Conservation (phyloP, 257 asterid genomes). For the Nyctanthes arbortristis region DNA sequence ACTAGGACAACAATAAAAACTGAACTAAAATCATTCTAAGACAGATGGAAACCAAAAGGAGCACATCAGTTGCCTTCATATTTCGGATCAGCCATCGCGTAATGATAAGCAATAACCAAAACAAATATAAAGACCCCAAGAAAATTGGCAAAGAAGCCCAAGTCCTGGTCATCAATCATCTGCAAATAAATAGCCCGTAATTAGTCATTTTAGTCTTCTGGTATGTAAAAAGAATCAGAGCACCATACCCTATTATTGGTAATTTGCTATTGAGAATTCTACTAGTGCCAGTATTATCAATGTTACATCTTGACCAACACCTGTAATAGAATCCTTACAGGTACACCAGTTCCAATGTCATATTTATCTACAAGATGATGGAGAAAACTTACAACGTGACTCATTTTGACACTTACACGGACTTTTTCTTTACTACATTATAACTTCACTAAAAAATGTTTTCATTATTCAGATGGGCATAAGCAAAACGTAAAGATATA, state of each 20-base stretch:
- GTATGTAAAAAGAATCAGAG: neutral
- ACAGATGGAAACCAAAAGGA: conserved; percentile 20
- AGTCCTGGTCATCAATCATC: conserved; percentile 95
- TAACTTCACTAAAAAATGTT: neutral
- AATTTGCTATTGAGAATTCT: neutral
- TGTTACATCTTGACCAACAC: neutral
- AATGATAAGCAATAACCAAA: conserved; percentile 89
- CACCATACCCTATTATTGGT: neutral
- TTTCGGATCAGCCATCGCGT: conserved; percentile 89
- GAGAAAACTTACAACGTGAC: neutral
- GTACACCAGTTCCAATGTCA: neutral
- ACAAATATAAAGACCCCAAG: conserved; percentile 84
- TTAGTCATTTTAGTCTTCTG: conserved; percentile 12
- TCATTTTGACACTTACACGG: neutral
- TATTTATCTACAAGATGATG: neutral
- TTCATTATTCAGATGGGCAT: neutral
- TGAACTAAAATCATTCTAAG: conserved; percentile 17
- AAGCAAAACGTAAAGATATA: neutral
- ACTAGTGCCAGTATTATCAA: neutral
- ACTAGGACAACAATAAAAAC: conserved; percentile 24
- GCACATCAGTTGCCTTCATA: conserved; percentile 75
- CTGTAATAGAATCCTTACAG: neutral
- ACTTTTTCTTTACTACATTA: too few relatives aligned
- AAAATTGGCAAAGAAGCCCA: conserved; percentile 96
- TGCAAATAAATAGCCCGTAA: conserved; percentile 35